Percentiles rank a stretch among this genome's conserved stretches.
Conservation (phyloP, 805 yeast genomes). For the Zygoascus flipseniorum region DNA sequence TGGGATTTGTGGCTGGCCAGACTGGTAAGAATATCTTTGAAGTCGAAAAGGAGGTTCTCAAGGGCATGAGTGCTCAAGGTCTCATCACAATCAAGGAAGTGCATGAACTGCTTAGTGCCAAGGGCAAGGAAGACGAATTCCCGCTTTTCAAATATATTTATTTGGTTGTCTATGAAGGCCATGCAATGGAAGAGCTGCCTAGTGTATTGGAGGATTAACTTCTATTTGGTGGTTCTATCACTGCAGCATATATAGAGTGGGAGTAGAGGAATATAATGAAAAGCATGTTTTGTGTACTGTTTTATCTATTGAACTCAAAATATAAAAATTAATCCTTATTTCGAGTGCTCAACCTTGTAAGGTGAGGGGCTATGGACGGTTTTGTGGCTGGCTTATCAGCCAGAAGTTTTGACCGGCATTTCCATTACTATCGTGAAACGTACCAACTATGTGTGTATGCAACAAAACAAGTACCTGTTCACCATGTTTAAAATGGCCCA, state of each 20-base stretch:
- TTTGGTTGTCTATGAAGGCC: constrained; percentile 68
- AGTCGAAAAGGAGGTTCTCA: constrained; percentile 76
- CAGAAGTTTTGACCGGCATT: no score
- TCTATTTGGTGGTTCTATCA: not conserved
- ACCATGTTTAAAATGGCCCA: no score
- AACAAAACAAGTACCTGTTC: no score
- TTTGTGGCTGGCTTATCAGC: no score
- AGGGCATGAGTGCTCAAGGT: constrained; percentile 98
- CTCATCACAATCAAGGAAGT: constrained; percentile 86
- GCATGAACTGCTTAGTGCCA: constrained; percentile 62
- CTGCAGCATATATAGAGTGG: not conserved
- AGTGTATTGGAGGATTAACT: constrained; percentile 14
- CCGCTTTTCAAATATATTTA: constrained; percentile 78
- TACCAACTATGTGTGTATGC: no score
- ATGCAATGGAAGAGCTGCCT: constrained; percentile 72
- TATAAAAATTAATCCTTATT: no score
- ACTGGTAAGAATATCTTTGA: constrained; percentile 68
- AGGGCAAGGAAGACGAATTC: constrained; percentile 53
- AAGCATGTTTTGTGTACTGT: not conserved
- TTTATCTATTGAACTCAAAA: no score
- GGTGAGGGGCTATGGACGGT: no score
- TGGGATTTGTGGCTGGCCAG: constrained; percentile 78
- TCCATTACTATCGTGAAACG: no score
- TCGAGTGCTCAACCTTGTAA: no score
- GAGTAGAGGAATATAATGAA: not conserved